Percentiles rank a stretch among this genome's conserved stretches.
Conservation (phyloP, 768 basidiomycete genomes). For the Brasilioporus rufonigricans region DNA sequence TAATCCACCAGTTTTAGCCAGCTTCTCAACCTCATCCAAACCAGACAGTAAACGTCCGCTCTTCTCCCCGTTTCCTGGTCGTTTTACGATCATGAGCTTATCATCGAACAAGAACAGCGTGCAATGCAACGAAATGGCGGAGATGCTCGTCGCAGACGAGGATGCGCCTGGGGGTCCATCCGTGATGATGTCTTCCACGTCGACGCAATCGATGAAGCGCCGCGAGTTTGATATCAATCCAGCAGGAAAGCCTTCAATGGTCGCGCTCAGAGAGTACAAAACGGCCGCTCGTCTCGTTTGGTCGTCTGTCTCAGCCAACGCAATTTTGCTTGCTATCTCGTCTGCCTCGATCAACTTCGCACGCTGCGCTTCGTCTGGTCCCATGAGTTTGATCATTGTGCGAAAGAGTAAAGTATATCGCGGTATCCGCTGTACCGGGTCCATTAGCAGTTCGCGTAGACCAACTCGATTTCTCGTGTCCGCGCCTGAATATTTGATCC, state of each 20-base stretch:
- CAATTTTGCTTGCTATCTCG: conserved; percentile 87
- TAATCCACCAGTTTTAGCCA: conserved; percentile 61
- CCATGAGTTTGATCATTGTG: conserved; percentile 90
- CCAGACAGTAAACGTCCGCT: conserved; percentile 70
- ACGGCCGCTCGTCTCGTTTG: conserved; percentile 87
- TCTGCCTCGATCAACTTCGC: conserved; percentile 79
- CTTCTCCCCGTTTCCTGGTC: conserved; percentile 74
- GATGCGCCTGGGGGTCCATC: conserved; percentile 45
- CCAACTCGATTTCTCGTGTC: conserved; percentile 81
- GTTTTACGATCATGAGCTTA: conserved; percentile 87
- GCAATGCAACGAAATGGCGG: conserved; percentile 63
- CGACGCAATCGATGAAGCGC: conserved; percentile 87
- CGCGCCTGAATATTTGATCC: conserved; percentile 80
- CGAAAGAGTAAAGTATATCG: conserved; percentile 92
- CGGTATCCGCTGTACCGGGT: conserved; percentile 94
- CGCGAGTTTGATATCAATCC: conserved; percentile 86
- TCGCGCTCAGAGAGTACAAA: conserved; percentile 80
- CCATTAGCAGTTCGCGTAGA: conserved; percentile 89
- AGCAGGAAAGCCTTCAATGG: conserved; percentile 89
- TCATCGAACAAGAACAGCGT: conserved; percentile 94
- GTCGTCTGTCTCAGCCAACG: conserved; percentile 87
- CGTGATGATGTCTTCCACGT: conserved; percentile 77
- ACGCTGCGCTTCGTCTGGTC: conserved; percentile 71
- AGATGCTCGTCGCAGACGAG: conserved; percentile 40
- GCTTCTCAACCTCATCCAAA: conserved; percentile 73